Conservation (phyloP, 495 filamentous ascomycete species). For the Xylaria scruposa region DNA sequence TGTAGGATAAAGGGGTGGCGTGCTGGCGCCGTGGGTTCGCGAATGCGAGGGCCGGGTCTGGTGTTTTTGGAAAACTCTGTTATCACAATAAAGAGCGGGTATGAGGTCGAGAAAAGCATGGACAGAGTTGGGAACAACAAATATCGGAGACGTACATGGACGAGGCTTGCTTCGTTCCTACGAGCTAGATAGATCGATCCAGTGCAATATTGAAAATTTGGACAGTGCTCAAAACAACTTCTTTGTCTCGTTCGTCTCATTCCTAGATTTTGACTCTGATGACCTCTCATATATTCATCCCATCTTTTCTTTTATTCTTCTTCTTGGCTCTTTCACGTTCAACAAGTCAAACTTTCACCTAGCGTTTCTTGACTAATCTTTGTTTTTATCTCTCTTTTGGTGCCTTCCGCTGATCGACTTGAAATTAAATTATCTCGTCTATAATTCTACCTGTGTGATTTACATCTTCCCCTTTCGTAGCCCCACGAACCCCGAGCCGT, state of each 20-base stretch:
- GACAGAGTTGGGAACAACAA: background rate
- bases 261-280: background rate
- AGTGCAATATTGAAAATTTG: background rate
- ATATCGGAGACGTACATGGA: background rate
- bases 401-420: background rate
- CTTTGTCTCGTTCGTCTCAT: background rate
- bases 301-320: too few species aligned
- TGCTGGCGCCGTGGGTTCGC: background rate
- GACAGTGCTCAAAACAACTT: background rate
- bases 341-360: background rate
- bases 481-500: background rate
- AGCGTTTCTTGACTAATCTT: background rate
- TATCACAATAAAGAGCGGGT: background rate
- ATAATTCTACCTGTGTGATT: background rate
- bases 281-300: background rate
- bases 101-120: conserved; percentile 1
- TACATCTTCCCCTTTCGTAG: background rate
- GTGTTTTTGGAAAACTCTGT: conserved; percentile 1
- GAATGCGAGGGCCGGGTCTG: background rate
- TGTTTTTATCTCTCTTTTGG: background rate
- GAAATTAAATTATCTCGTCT: background rate
- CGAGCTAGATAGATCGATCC: background rate
- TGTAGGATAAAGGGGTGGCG: conserved; percentile 2
- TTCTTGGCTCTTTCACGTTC: background rate
- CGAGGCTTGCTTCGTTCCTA: background rate